Percentiles rank a stretch among this genome's conserved stretches.
These are phyloP conservation scores for Marasmius tenuissimus DNA, from an alignment of 1,284 basidiomycete genomes.

Conservation along the genomic window DNA sequence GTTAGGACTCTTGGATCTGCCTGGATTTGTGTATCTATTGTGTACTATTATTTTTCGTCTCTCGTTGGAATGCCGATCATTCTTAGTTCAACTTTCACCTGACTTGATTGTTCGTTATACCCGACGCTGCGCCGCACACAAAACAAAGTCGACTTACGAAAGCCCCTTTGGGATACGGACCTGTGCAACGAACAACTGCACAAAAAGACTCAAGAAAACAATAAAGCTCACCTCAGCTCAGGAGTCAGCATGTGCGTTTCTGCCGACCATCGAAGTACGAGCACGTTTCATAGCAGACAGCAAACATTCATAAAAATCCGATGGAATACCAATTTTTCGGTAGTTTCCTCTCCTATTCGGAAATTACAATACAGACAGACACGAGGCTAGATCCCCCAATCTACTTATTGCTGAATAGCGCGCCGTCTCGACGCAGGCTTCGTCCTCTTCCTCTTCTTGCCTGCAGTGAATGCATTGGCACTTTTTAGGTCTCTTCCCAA, in stretches of 20 bases:
- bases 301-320: no score
- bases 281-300: no score
- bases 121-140: no score
- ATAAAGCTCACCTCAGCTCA: no score
- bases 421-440: conserved; percentile 64
- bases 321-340: neutral
- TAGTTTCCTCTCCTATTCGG: neutral
- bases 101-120: neutral
- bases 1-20: neutral
- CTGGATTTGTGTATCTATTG: conserved; percentile 2
- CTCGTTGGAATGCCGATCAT: neutral
- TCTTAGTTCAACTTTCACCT: neutral
- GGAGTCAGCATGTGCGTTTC: no score
- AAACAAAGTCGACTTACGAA: no score
- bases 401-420: conserved; percentile 33
- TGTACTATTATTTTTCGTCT: neutral
- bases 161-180: no score
- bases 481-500: conserved; percentile 87
- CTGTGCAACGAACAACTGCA: no score
- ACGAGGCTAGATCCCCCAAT: neutral
- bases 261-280: no score
- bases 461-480: conserved; percentile 82
- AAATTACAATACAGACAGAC: neutral
- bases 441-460: conserved; percentile 83
- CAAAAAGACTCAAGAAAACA: no score